Base-by-base conservation (phyloP, 2,329 filamentous ascomycete species). In the Hypoxylon sp. region DNA sequence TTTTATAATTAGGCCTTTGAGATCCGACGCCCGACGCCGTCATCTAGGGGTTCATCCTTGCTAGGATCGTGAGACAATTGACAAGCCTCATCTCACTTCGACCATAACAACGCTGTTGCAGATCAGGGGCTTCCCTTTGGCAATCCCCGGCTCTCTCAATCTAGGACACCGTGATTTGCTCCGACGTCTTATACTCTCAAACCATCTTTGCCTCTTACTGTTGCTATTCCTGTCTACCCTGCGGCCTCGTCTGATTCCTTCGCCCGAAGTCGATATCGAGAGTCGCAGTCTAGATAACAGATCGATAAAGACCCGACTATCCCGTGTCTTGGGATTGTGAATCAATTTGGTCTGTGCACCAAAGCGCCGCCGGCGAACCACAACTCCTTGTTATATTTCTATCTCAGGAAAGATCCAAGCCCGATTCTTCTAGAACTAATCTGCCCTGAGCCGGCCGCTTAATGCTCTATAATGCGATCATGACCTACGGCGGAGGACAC, bases 401-500 rank as follows among this genome's bases (percentile, higher is more conserved):
- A 41, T n/a, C 19, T 47, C 6, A 14, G 53, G 21, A 2, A 7
- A 5, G 7, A 23, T 37, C 21, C 14, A 21, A 27, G 19, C 52
- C 7, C 21, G 30, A 50, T 43, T 39, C 16, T 27, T 39, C 7
- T 16, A 25, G n/a, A 37, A 32, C 12, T 32, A 6, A 46, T 51
- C n/a, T 27, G 45, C 16, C 51, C 37, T 14, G 12, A 64, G 16
- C 51, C 30, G 41, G 21, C 41, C 30, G 37, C 61, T 50, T 55
- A 41, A 68, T 63, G 64, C 61, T 69, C 34, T 58, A 69, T 63
- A 55, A 70, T 70, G 62, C 71, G 74, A 82, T 78, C 77, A 81
- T 82, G 79, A 74, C 76, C 67, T 80, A 78, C 76, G 76, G 79
- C 69, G 77, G 72, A 70, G 67, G 76, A 70, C 68, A 68, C 53